These are phyloP conservation scores for Paradendryphiella salina DNA, from an alignment of 2,329 filamentous ascomycete species.

Conservation along the genomic window DNA sequence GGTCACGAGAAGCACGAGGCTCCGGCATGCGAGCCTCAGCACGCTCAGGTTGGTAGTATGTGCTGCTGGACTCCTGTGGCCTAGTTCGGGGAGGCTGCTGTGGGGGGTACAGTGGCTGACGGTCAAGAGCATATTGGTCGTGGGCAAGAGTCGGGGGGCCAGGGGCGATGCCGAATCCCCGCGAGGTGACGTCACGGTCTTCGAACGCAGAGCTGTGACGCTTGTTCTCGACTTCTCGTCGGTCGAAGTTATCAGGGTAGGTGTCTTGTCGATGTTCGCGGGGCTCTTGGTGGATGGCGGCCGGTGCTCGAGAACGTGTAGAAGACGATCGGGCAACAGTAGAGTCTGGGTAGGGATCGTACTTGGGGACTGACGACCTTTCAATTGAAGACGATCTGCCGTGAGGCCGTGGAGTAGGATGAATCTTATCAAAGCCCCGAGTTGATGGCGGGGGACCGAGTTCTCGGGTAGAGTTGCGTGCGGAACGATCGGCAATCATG, in stretches of 20 bases:
- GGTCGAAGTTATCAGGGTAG: conserved; percentile 51
- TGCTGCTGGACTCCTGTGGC: conserved; percentile 22
- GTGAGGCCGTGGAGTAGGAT: conserved; percentile 38
- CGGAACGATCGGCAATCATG: conserved; percentile 47
- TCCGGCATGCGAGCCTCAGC: conserved; percentile 40
- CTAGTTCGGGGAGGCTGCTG: conserved; percentile 23
- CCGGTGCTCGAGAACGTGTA: conserved; percentile 49
- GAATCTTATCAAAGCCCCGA: conserved; percentile 71
- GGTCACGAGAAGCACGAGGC: conserved; percentile 28
- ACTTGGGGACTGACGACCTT: conserved; percentile 31
- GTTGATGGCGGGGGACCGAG: conserved; percentile 66
- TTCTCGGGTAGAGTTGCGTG: conserved; percentile 44
- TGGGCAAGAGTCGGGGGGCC: conserved; percentile 22
- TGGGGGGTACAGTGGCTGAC: conserved; percentile 35
- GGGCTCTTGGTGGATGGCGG: conserved; percentile 54
- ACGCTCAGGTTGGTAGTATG: conserved; percentile 34
- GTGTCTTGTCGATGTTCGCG: conserved; percentile 48
- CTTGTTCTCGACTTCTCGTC: conserved; percentile 46
- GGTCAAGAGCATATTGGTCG: conserved; percentile 48
- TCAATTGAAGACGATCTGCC: conserved; percentile 41
- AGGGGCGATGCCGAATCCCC: conserved; percentile 54
- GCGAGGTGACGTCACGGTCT: conserved; percentile 51
- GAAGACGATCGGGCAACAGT: conserved; percentile 38
- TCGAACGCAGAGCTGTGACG: conserved; percentile 44
- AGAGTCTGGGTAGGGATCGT: conserved; percentile 48